Conservation (phyloP, 192 early-diverging fungal species). For the Gigaspora rosea region DNA sequence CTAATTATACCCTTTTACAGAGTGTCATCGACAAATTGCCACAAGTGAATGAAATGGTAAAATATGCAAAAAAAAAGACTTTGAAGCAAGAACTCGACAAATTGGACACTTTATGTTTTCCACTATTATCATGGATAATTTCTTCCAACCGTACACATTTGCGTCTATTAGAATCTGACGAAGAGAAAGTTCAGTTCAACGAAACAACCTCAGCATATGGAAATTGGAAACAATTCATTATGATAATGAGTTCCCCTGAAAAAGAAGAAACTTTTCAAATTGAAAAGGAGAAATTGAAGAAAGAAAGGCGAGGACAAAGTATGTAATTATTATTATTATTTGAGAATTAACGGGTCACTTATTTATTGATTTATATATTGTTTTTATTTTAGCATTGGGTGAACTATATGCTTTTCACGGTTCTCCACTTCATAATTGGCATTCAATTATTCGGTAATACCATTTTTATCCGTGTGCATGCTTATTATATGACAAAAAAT, state of each 20-base stretch:
- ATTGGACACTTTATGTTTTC: constrained; percentile 46
- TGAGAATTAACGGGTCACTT: background rate
- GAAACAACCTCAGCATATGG: background rate
- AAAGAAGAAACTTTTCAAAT: constrained; percentile 44
- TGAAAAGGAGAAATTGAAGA: constrained; percentile 30
- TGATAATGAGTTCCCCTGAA: constrained; percentile 51
- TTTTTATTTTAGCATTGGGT: constrained; percentile 27
- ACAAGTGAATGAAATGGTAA: constrained; percentile 25
- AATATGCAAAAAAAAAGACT: constrained; percentile 28
- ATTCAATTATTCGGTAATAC: constrained; percentile 42
- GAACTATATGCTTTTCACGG: constrained; percentile 32
- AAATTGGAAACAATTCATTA: constrained; percentile 38
- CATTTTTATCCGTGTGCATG: background rate
- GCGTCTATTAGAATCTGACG: constrained; percentile 40
- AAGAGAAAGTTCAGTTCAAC: constrained; percentile 46
- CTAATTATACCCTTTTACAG: constrained; percentile 32
- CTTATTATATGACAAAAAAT: background rate
- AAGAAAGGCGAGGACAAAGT: constrained; percentile 29
- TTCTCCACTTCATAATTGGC: constrained; percentile 45
- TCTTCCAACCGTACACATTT: constrained; percentile 46
- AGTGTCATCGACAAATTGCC: constrained; percentile 12
- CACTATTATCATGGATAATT: constrained; percentile 52
- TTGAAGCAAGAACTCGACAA: constrained; percentile 38
- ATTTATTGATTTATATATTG: no score
- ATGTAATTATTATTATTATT: background rate